These are phyloP conservation scores for Periconia sp. DNA, from an alignment of 2,329 filamentous ascomycete species.

Conservation along the genomic window DNA sequence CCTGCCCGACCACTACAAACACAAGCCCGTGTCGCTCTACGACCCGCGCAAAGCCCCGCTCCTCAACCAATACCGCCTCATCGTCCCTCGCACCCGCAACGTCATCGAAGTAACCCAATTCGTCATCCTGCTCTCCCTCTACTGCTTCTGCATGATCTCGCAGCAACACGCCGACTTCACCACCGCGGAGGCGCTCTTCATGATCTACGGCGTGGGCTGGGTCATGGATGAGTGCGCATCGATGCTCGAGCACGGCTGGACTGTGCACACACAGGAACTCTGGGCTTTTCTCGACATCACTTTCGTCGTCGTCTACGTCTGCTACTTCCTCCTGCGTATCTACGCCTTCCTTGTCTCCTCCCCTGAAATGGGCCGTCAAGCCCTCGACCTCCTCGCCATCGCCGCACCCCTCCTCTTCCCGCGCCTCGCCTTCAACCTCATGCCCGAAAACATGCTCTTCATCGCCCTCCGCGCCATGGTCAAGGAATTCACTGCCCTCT, in stretches of 20 bases:
- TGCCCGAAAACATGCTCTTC: conserved; percentile 84
- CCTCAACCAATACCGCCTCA: conserved; percentile 81
- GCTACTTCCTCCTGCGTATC: conserved; percentile 69
- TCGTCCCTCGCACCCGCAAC: conserved; percentile 78
- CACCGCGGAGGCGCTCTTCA: conserved; percentile 65
- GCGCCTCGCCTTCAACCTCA: conserved; percentile 76
- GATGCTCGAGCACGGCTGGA: conserved; percentile 74
- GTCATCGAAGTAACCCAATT: conserved; percentile 76
- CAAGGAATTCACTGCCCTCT: conserved; percentile 79
- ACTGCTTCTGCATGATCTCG: conserved; percentile 71
- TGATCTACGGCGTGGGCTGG: conserved; percentile 77
- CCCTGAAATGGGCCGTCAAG: conserved; percentile 60
- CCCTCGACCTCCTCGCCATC: conserved; percentile 76
- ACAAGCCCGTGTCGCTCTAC: conserved; percentile 78
- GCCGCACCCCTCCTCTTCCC: conserved; percentile 77
- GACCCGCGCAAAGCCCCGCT: conserved; percentile 74
- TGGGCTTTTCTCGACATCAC: conserved; percentile 86
- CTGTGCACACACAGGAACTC: conserved; percentile 82
- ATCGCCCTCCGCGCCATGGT: conserved; percentile 82
- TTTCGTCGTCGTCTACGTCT: conserved; percentile 71
- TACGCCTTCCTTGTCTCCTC: conserved; percentile 60
- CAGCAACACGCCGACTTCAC: conserved; percentile 62
- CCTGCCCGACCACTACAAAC: conserved; percentile 83
- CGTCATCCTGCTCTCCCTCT: conserved; percentile 66
- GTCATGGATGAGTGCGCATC: conserved; percentile 76